These are phyloP conservation scores for Vigna hirtella DNA, from an alignment of 306 rosid genomes.

Conservation along the genomic window DNA sequence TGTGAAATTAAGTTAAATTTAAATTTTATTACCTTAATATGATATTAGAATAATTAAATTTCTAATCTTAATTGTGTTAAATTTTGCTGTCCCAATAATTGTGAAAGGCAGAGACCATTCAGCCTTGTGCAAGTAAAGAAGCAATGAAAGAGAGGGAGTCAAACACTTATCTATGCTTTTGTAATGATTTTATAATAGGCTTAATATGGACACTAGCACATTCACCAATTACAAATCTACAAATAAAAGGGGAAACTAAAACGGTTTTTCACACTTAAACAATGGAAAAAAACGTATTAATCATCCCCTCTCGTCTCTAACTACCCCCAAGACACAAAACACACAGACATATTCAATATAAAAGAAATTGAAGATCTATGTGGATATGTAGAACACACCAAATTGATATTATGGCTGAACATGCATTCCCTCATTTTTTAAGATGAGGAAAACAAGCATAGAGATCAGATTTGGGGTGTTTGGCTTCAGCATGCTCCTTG, in stretches of 20 bases:
- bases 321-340: constrained; percentile 36
- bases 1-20: too few relatives aligned
- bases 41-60: too few relatives aligned
- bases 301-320: constrained; percentile 13
- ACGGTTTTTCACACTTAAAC: constrained; percentile 36
- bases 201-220: constrained; percentile 40
- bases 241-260: constrained; percentile 25
- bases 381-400: constrained; percentile 42
- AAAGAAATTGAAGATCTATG: constrained; percentile 22
- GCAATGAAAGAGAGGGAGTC: background rate
- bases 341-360: constrained; percentile 38
- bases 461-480: constrained; percentile 81
- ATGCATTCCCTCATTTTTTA: constrained; percentile 49
- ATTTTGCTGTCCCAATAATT: too few relatives aligned
- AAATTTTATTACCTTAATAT: too few relatives aligned
- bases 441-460: constrained; percentile 72
- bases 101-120: too few relatives aligned
- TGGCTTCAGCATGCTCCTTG: constrained; percentile 87
- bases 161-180: constrained; percentile 20
- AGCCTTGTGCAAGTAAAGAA: too few relatives aligned
- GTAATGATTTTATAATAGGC: constrained; percentile 31
- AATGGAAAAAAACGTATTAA: constrained; percentile 36
- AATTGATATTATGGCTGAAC: constrained; percentile 34
- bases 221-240: constrained; percentile 27
- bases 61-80: too few relatives aligned